These are phyloP conservation scores for Colletotrichum falcatum DNA, from an alignment of 2,329 filamentous ascomycete genomes.

Conservation along the genomic window DNA sequence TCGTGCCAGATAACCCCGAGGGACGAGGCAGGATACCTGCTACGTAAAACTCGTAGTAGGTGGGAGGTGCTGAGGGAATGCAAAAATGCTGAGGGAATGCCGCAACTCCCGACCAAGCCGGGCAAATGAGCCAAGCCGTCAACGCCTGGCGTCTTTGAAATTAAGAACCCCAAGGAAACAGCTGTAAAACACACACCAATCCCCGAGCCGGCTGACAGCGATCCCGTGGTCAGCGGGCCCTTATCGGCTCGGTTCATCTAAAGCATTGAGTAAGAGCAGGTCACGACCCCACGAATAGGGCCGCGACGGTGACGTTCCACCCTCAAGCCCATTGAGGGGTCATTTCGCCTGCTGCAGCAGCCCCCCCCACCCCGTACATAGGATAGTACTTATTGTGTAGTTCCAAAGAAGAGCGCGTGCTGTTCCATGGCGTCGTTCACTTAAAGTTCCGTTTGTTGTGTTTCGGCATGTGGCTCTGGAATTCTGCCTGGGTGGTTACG, in stretches of 20 bases:
- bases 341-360: conserved; percentile 24
- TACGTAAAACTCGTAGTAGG: too few relatives aligned
- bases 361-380: background rate
- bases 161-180: background rate
- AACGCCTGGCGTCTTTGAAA: background rate
- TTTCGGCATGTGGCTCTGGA: background rate
- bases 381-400: too few relatives aligned
- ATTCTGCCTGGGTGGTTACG: background rate
- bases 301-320: conserved; percentile 27
- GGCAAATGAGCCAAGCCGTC: too few relatives aligned
- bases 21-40: background rate
- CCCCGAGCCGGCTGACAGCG: conserved; percentile 7
- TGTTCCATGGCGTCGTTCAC: conserved; percentile 3
- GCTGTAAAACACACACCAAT: background rate
- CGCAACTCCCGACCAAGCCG: background rate
- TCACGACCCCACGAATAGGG: conserved; percentile 36
- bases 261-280: conserved; percentile 24
- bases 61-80: background rate
- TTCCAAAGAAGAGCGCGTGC: conserved; percentile 18
- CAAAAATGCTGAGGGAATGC: background rate
- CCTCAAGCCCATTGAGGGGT: conserved; percentile 18
- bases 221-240: conserved; percentile 29
- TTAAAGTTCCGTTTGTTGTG: background rate
- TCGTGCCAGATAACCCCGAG: background rate
- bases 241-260: conserved; percentile 27